Conservation (phyloP, 768 basidiomycete species). For the Lentinula sp. region DNA sequence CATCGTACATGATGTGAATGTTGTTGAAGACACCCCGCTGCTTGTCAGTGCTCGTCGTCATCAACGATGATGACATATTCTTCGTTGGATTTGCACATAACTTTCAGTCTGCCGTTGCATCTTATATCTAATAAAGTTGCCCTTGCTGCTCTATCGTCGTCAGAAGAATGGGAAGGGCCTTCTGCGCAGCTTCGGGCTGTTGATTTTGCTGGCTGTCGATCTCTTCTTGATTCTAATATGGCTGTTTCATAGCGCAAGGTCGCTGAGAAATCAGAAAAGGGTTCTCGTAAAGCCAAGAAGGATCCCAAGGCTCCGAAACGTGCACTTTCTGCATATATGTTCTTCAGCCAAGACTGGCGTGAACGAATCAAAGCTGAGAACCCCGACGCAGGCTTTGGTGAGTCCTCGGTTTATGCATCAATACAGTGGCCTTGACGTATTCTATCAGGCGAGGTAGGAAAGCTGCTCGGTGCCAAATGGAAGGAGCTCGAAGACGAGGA, state of each 20-base stretch:
- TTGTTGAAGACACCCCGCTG: background rate
- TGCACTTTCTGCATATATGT: slow-evolving; percentile 96
- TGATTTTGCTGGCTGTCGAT: background rate
- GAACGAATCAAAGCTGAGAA: slow-evolving; percentile 95
- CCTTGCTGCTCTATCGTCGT: background rate
- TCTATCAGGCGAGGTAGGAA: slow-evolving; percentile 79
- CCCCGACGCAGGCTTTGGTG: slow-evolving; percentile 91
- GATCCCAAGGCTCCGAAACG: slow-evolving; percentile 87
- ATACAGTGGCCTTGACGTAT: background rate
- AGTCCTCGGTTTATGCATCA: slow-evolving; percentile 9
- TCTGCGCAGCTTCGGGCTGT: background rate
- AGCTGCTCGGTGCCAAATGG: slow-evolving; percentile 94
- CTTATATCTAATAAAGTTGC: background rate
- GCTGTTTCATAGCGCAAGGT: slow-evolving; percentile 58
- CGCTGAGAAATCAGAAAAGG: slow-evolving; percentile 65
- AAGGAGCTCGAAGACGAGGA: slow-evolving; percentile 89
- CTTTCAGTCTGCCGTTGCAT: background rate
- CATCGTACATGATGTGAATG: background rate
- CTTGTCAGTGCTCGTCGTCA: background rate
- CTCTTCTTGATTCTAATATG: background rate
- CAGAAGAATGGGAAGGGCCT: background rate
- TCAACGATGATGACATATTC: background rate
- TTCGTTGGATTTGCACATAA: background rate
- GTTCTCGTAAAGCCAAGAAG: slow-evolving; percentile 57
- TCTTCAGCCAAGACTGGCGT: slow-evolving; percentile 95